A percentile compares a stretch with the other conserved stretches of the same genome.
Evolutionary conservation across 805 yeast species (phyloP).

Genomic region (Millerozyma acaciae): DNA sequence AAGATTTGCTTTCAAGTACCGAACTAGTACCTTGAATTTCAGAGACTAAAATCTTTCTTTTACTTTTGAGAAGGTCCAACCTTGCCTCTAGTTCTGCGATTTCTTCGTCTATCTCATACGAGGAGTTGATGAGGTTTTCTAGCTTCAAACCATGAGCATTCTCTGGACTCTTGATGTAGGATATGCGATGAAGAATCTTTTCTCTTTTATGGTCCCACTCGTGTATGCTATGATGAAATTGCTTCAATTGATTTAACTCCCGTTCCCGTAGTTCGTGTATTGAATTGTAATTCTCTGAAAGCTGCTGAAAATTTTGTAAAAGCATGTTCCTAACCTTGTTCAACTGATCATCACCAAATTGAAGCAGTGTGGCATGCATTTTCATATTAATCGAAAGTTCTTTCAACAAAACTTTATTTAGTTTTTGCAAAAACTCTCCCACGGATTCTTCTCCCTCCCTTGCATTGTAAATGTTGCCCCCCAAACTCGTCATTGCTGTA

Average conservation of each 20-base stretch:
- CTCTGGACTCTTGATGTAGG: slow-evolving; percentile 34
- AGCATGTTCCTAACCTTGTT: slow-evolving; percentile 24
- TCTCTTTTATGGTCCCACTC: slow-evolving; percentile 40
- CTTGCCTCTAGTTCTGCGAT: slow-evolving; percentile 35
- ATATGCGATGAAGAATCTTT: slow-evolving; percentile 31
- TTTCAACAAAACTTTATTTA: slow-evolving; percentile 10
- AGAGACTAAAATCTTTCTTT: slow-evolving; percentile 26
- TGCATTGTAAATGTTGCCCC: no score
- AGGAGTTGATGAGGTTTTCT: slow-evolving; percentile 28
- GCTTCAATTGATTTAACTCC: slow-evolving; percentile 28
- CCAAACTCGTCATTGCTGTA: no score
- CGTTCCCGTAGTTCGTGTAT: slow-evolving; percentile 43
- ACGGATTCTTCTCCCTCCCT: slow-evolving; percentile 1
- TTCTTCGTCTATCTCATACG: slow-evolving; percentile 31
- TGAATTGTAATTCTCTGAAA: slow-evolving; percentile 42
- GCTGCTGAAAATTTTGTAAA: slow-evolving; percentile 25
- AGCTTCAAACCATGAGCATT: slow-evolving; percentile 43
- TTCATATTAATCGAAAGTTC: slow-evolving; percentile 19
- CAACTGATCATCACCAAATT: slow-evolving; percentile 32
- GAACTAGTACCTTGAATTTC: slow-evolving; percentile 48
- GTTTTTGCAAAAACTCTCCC: slow-evolving; percentile 11
- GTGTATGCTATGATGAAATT: slow-evolving; percentile 26
- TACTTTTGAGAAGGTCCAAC: slow-evolving; percentile 27
- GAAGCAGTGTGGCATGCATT: slow-evolving; percentile 23
- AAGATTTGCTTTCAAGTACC: slow-evolving; percentile 45